Base-by-base conservation (phyloP, 2,329 filamentous ascomycete species). In the Colletotrichum spinosum region DNA sequence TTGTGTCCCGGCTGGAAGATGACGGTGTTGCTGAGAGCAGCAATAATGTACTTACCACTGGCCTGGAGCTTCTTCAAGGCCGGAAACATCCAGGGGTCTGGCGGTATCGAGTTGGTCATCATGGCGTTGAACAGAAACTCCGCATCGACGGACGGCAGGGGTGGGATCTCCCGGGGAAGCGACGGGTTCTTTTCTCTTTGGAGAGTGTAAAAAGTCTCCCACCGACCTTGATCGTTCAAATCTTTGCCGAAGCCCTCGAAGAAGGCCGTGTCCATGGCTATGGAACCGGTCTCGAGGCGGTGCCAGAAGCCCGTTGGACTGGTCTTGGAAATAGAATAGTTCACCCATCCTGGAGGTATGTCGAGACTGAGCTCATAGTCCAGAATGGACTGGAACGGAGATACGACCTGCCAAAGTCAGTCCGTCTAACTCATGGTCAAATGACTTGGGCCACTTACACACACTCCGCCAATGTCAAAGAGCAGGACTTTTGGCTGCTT, bases 381-480 rank as follows among this genome's bases (percentile, higher is more conserved):
- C 61, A 97, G 84, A 72, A 99, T 98, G 2, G 92, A 90, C 80
- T 97, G 93, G 73, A 99, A 94, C 9, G 96, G 96, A 1, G 94
- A 97, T 33, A 91, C 83, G 59, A 97, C 93, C 94, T 97, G 69
- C 13, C 34, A n/a, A 53, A 15, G 59, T 60, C 17, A 62, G 44
- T 8, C 35, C 35, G 44, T 41, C 9, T 13, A 67, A 58, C 34
- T 48, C 9, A 57, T 59, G 62, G 25, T 5, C n/a, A 52, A 25
- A 37, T 41, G 5, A 9, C 9, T 41, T 48, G 44, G 34, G 45
- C 45, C 42, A 89, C 93, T 84, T 90, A 97, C 95, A 84, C 93
- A 97, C 71, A 99, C 96, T 68, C 96, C 96, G 44, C 96, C 96
- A 71, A 99, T 96, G 79, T 99, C 96, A 77, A 98, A 98, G 25